Evolutionary conservation across 225 moss, liverwort and hornwort genomes (phyloP).

Genomic region (Marchantia polymorpha): DNA sequence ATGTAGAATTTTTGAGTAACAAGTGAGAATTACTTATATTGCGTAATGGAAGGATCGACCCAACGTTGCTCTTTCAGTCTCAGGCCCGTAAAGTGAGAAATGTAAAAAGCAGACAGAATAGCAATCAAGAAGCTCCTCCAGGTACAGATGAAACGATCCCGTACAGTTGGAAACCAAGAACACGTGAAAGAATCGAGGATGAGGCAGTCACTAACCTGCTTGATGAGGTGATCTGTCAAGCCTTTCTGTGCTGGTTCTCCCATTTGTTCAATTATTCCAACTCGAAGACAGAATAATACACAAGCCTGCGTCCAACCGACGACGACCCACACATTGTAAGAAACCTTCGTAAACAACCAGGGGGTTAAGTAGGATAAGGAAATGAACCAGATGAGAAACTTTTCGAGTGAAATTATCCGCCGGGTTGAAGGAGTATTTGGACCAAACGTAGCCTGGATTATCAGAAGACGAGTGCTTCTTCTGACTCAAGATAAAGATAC

Average conservation of each 20-base stretch:
- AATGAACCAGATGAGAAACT: neutral
- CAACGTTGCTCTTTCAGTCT: no score
- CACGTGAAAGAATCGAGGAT: neutral
- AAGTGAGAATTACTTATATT: no score
- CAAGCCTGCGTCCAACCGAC: conserved; percentile 55
- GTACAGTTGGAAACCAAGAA: neutral
- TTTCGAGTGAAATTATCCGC: neutral
- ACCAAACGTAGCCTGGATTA: no score
- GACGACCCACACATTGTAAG: neutral
- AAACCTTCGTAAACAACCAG: neutral
- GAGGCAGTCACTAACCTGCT: conserved; percentile 47
- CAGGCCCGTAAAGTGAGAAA: neutral
- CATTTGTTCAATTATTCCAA: conserved; percentile 98
- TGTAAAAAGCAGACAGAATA: neutral
- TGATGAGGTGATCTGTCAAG: conserved; percentile 81
- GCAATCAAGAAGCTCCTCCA: conserved; percentile 6
- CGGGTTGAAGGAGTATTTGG: no score
- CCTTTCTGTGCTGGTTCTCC: conserved; percentile 93
- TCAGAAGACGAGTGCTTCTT: no score
- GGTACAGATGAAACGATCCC: neutral
- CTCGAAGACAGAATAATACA: conserved; percentile 88
- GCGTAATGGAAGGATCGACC: no score
- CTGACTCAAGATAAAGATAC: no score
- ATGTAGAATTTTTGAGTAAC: no score
- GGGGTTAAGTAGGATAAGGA: no score